A percentile compares a stretch with the other conserved stretches of the same genome.
These are phyloP conservation scores for Microcyclospora tardicrescens DNA, from an alignment of 2,329 filamentous ascomycete species.

Conservation along the genomic window DNA sequence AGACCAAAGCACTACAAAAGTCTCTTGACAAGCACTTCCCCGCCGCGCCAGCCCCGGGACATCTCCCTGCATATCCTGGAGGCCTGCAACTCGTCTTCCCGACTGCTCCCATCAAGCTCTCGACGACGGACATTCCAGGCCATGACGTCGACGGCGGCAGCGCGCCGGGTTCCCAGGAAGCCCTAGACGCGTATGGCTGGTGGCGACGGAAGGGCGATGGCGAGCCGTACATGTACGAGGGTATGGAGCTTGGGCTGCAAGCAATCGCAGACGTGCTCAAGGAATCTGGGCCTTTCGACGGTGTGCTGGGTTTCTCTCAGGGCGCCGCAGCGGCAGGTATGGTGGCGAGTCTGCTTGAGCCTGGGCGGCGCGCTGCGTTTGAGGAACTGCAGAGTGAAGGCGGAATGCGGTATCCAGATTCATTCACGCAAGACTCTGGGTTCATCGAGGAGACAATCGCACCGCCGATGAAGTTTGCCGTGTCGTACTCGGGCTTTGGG, in stretches of 20 bases:
- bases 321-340: slow-evolving; percentile 62
- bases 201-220: slow-evolving; percentile 57
- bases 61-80: slow-evolving; percentile 23
- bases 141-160: slow-evolving; percentile 35
- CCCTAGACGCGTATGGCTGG: slow-evolving; percentile 62
- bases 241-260: slow-evolving; percentile 55
- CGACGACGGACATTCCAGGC: slow-evolving; percentile 42
- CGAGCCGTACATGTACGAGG: slow-evolving; percentile 45
- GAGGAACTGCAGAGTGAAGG: slow-evolving; percentile 24
- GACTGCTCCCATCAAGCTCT: slow-evolving; percentile 32
- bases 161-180: slow-evolving; percentile 17
- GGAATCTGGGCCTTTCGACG: slow-evolving; percentile 57
- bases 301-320: slow-evolving; percentile 71
- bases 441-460: slow-evolving; percentile 30
- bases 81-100: slow-evolving; percentile 35
- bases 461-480: slow-evolving; percentile 53
- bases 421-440: slow-evolving; percentile 29
- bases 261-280: slow-evolving; percentile 49
- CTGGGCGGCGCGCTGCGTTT: slow-evolving; percentile 36
- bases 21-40: slow-evolving; percentile 61
- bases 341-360: slow-evolving; percentile 59
- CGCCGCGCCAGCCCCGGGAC: slow-evolving; percentile 38
- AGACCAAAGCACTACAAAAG: slow-evolving; percentile 79
- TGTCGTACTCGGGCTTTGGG: slow-evolving; percentile 66
- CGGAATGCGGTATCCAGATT: slow-evolving; percentile 40